phyloP scores from a whole-genome alignment of 495 filamentous ascomycete species.

The Hypomontagnella monticulosa region DNA sequence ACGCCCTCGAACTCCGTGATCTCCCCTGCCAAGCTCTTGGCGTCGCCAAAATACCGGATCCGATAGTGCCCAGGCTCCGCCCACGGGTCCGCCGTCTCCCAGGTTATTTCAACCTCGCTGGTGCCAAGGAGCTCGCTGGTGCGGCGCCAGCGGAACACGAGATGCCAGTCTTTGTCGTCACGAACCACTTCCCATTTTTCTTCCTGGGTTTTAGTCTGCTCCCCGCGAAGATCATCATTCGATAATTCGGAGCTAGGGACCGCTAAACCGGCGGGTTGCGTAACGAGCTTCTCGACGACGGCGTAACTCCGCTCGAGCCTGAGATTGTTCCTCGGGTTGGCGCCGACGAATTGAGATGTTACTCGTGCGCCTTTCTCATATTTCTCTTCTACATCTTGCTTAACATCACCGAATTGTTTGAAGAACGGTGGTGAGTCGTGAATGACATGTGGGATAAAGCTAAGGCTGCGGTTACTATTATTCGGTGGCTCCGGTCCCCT shows the following conservation, averaged over 20 bases:
- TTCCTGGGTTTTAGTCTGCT: constrained; percentile 38
- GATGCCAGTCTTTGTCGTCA: constrained; percentile 80
- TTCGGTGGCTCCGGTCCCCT: constrained; percentile 77
- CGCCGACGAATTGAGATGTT: constrained; percentile 79
- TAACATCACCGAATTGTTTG: constrained; percentile 79
- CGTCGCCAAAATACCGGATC: constrained; percentile 86
- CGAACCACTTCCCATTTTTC: constrained; percentile 70
- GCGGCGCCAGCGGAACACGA: constrained; percentile 84
- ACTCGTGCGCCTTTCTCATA: constrained; percentile 69
- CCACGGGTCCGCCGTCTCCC: constrained; percentile 75
- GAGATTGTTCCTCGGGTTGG: constrained; percentile 90
- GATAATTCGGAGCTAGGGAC: background rate
- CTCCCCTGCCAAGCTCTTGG: constrained; percentile 72
- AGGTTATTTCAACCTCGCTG: constrained; percentile 81
- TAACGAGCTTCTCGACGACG: constrained; percentile 71
- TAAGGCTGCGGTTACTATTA: constrained; percentile 80
- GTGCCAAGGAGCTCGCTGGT: constrained; percentile 75
- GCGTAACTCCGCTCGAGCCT: constrained; percentile 81
- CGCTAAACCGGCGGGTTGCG: background rate
- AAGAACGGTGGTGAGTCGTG: constrained; percentile 76
- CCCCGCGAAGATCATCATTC: constrained; percentile 47
- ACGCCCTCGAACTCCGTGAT: constrained; percentile 80
- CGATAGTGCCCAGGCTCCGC: constrained; percentile 73
- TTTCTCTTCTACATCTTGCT: constrained; percentile 61
- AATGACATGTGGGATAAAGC: constrained; percentile 83